Percentiles rank a stretch among this genome's conserved stretches.
Evolutionary conservation across 345 rosid species (phyloP).

Genomic region (Eucalyptus erythrocorys): DNA sequence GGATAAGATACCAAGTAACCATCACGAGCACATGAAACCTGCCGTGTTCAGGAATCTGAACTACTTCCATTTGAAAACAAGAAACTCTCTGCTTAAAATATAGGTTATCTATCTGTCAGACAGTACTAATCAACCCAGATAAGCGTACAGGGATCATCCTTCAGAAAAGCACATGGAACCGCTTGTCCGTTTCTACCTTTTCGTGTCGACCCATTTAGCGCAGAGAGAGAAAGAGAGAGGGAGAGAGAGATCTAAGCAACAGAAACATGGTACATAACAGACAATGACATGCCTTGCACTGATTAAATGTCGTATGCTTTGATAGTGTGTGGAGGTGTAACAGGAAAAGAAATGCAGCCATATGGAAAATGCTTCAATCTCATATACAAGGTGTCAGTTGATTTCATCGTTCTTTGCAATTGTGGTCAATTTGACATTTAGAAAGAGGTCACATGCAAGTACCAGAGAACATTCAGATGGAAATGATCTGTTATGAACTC

Average conservation of each 20-base stretch:
- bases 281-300: neutral
- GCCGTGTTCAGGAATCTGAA: neutral
- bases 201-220: neutral
- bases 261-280: neutral
- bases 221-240: neutral
- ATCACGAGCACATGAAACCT: neutral
- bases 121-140: neutral
- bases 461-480: neutral
- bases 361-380: neutral
- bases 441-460: neutral
- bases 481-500: neutral
- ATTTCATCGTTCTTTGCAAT: neutral
- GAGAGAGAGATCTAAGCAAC: neutral
- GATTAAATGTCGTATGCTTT: neutral
- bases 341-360: neutral
- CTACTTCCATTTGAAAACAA: neutral
- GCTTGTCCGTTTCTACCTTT: neutral
- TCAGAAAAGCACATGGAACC: neutral
- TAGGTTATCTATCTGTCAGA: neutral
- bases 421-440: neutral
- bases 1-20: neutral
- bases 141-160: neutral
- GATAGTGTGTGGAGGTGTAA: neutral
- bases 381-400: neutral
- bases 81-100: neutral